Percentiles rank a stretch among this genome's conserved stretches.
These are phyloP conservation scores for Cymbidium sinense DNA, from an alignment of 106 monocot genomes.

Conservation along the genomic window DNA sequence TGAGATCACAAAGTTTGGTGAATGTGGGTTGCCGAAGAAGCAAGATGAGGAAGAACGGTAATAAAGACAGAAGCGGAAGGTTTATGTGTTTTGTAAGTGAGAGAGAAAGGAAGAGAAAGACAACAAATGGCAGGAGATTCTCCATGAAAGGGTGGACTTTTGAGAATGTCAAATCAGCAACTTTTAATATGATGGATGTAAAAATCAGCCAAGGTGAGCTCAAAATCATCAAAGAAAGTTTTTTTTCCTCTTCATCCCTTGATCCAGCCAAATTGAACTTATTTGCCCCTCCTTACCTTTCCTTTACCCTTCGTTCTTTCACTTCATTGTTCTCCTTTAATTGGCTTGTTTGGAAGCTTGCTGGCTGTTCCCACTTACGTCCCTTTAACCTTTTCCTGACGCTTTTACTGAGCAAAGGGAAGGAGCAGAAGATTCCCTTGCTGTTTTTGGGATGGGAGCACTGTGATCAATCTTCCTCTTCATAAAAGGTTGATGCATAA, in stretches of 20 bases:
- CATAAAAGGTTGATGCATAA: conserved; percentile 5
- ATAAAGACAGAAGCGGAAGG: background rate
- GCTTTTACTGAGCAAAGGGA: conserved; percentile 22
- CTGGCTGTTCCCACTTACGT: conserved; percentile 21
- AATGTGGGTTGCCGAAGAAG: no score
- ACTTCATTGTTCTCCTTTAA: conserved; percentile 3
- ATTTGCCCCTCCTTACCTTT: background rate
- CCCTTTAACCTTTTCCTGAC: conserved; percentile 32
- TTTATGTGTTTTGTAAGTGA: no score
- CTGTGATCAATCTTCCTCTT: conserved; percentile 6
- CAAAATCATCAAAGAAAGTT: background rate
- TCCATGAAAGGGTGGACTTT: conserved; percentile 57
- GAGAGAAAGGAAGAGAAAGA: conserved; percentile 4
- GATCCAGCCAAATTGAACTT: background rate
- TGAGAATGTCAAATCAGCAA: conserved; percentile 60
- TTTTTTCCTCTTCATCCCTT: background rate
- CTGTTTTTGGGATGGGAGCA: conserved; percentile 35
- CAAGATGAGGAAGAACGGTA: background rate
- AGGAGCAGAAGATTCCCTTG: conserved; percentile 47
- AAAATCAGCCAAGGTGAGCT: conserved; percentile 11
- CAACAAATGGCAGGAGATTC: conserved; percentile 29
- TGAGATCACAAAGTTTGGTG: no score
- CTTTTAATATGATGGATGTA: conserved; percentile 32
- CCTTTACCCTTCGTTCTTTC: background rate
- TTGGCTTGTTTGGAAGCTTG: conserved; percentile 20